Evolutionary conservation across 2,329 filamentous ascomycete species (phyloP), one percentile per base, ranked within the genome.

Genomic region (Talaromyces sp.): DNA sequence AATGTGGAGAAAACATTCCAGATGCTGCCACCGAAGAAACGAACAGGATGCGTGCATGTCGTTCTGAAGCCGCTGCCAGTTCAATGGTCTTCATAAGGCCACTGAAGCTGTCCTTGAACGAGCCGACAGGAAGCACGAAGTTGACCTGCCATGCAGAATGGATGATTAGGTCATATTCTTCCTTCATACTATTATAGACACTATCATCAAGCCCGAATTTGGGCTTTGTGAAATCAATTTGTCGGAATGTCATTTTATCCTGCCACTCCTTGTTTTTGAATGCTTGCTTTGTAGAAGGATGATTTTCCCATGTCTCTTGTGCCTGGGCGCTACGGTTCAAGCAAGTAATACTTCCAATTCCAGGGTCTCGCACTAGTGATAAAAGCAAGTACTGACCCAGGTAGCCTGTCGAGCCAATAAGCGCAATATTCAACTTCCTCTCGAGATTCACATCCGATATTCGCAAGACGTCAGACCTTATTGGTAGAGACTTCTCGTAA

Each of bases 121-220:
- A 41, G 25, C 31, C 62, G 7, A 64, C 7, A 7, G 62, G 54
- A 17, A 59, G 39, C 1, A 43, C 43, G 10, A 64, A 64, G 8
- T 64, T 39, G 31, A 64, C 62, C 17, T 64, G 52, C 62, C 62
- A 64, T 35, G 61, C 61, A 13, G 61, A 57, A 41, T 63, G 61
- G n/a, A 63, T 15, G 10, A 63, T 57, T 3, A 57, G 15, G 11
- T 63, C 61, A 6, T 17, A 57, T 13, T 47, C 35, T 4, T 63
- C 15, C 5, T 35, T 45, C 50, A 63, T 5, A 11, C 47, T 39
- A n/a, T 17, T 17, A 22, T 57, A 63, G 35, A 63, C 7, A 2
- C 37, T 31, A 19, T 57, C 15, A 3, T n/a, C n/a, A 4, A 63
- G 61, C 8, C 61, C 61, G 10, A 63, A 63, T 1, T 35, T 39